Evolutionary conservation across 352 stramenopile species (phyloP).

Genomic region (Vaucheria bursata): DNA sequence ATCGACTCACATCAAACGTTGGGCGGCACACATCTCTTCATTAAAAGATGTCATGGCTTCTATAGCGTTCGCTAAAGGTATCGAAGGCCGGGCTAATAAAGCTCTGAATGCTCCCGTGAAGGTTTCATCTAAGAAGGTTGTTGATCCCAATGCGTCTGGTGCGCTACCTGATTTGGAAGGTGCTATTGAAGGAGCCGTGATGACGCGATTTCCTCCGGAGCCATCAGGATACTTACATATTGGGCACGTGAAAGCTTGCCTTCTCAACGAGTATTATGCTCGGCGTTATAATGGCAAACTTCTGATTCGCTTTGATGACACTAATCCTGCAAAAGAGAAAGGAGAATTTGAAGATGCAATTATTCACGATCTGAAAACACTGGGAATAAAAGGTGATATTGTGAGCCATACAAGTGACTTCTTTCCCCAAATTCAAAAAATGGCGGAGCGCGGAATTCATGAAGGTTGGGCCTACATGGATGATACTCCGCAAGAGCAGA

Average conservation of each 20-base stretch:
- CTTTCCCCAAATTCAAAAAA: slow-evolving; percentile 87
- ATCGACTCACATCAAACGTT: too few relatives aligned
- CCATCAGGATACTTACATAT: slow-evolving; percentile 98
- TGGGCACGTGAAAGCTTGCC: slow-evolving; percentile 95
- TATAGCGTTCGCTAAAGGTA: too few relatives aligned
- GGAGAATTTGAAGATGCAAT: slow-evolving; percentile 96
- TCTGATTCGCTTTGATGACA: slow-evolving; percentile 98
- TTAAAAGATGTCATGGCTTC: too few relatives aligned
- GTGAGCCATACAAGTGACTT: slow-evolving; percentile 96
- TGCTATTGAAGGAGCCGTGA: slow-evolving; percentile 69
- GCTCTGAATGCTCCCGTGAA: too few relatives aligned
- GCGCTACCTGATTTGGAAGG: slow-evolving; percentile 84
- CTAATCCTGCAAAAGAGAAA: slow-evolving; percentile 99
- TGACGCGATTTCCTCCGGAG: slow-evolving; percentile 97
- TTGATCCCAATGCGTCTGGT: slow-evolving; percentile 46
- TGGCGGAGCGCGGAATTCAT: slow-evolving; percentile 83
- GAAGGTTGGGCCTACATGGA: slow-evolving; percentile 97
- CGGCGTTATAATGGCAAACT: slow-evolving; percentile 92
- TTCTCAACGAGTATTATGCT: slow-evolving; percentile 99
- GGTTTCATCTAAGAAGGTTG: too few relatives aligned
- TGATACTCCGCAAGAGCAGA: slow-evolving; percentile 82
- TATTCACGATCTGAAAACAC: slow-evolving; percentile 69
- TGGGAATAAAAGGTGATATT: slow-evolving; percentile 64
- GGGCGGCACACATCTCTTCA: too few relatives aligned
- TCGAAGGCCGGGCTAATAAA: too few relatives aligned